Evolutionary conservation across 805 yeast genomes (phyloP).

Genomic region (Pichia sporocuriosa): DNA sequence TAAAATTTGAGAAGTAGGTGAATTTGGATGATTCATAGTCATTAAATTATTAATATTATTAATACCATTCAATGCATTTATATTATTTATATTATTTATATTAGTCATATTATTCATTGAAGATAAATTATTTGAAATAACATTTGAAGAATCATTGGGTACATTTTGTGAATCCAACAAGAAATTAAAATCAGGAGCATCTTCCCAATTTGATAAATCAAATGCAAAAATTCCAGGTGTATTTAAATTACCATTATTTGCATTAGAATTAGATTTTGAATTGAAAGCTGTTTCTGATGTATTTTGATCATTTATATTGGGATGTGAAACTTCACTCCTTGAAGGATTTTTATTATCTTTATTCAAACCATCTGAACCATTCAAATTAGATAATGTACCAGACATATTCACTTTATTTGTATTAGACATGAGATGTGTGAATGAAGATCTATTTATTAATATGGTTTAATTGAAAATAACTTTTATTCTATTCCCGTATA

Average conservation of each 20-base stretch:
- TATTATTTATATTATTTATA: constrained; percentile 2
- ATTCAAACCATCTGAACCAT: too few species aligned
- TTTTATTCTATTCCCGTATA: too few species aligned
- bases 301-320: background rate
- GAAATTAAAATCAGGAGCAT: constrained; percentile 25
- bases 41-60: background rate
- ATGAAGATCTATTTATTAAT: too few species aligned
- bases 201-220: constrained; percentile 27
- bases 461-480: too few species aligned
- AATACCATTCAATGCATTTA: constrained; percentile 1
- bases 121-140: constrained; percentile 18
- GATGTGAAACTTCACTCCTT: too few species aligned
- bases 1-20: background rate
- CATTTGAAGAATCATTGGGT: constrained; percentile 8
- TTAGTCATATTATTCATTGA: constrained; percentile 19
- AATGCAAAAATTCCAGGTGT: constrained; percentile 14
- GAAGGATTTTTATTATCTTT: background rate
- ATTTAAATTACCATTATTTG: constrained; percentile 2
- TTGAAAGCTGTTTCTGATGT: background rate
- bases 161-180: constrained; percentile 14
- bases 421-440: too few species aligned
- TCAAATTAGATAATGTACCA: too few species aligned
- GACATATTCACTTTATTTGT: too few species aligned
- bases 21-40: background rate
- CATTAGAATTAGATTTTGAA: background rate